Evolutionary conservation across 345 rosid genomes (phyloP), one percentile per base, ranked within the genome.

Genomic region (Hibiscus trionum): DNA sequence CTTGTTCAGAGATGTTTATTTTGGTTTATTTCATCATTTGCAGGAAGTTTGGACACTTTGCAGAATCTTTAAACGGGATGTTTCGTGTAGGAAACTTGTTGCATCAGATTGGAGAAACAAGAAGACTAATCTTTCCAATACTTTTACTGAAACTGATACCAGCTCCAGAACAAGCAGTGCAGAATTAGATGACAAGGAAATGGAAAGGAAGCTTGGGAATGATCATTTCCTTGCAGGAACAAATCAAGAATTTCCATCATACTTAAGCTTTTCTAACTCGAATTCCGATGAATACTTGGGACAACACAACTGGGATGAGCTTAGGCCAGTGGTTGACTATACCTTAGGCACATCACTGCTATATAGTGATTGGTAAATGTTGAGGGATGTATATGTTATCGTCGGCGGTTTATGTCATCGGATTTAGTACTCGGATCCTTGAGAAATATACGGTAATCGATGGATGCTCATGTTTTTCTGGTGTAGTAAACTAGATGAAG

Each of bases 1-100:
- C 10, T 39, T 39, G 44, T 39, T 39, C 44, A 39, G 2, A 39
- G 0, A 8, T 15, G 49, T 31, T 69, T 39, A 39, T 39, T 37
- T 7, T 37, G 42, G 42, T 6, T 69, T 52, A 7, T 33, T 31
- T 21, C 1, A 7, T 26, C 0, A 3, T 8, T 26, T 66, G 53
- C 83, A 80, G 83, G 83, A 80, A 69, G 79, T 80, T 37, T 80
- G 83, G 83, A 80, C 83, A 11, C 68, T 80, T 0, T 80, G 83
- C 74, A 64, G 83, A 21, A 75, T 80, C 47, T 74, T 80, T 37
- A 75, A 80, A 73, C 61, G 83, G 19, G 83, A 77, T 37, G 55
- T 44, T 61, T 61, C 83, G 1, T 12, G 73, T 27, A 80, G 67
- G 29, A 80, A 74, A 37, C 35, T 17, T 50, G 39, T 50, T 61